These are phyloP conservation scores for Didymella pinodella DNA, from an alignment of 2,329 filamentous ascomycete species.

Conservation along the genomic window DNA sequence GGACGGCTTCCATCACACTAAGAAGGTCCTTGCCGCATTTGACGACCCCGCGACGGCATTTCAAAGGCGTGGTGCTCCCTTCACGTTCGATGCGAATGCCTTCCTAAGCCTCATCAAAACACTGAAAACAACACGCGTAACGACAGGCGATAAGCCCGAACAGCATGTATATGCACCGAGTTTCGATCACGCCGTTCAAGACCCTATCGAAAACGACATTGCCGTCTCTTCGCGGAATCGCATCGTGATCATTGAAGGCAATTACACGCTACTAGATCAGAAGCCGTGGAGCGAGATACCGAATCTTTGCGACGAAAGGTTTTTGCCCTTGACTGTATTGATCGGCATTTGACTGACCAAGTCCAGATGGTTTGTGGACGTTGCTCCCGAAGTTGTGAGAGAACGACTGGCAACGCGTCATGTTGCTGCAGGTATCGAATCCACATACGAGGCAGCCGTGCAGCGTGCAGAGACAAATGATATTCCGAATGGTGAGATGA, in stretches of 20 bases:
- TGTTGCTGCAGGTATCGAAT: conserved; percentile 36
- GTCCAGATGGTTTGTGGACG: conserved; percentile 37
- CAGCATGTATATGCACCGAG: conserved; percentile 29
- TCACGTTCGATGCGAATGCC: conserved; percentile 36
- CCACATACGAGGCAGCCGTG: conserved; percentile 29
- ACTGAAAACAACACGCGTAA: conserved; percentile 30
- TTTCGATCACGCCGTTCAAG: conserved; percentile 39
- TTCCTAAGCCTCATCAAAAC: conserved; percentile 29
- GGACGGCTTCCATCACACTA: conserved; percentile 41
- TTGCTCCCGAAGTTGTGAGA: conserved; percentile 27
- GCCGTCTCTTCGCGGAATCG: conserved; percentile 32
- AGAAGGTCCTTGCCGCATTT: conserved; percentile 29
- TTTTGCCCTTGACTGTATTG: neutral
- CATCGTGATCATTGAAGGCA: conserved; percentile 37
- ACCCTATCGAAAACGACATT: conserved; percentile 31
- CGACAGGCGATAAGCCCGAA: conserved; percentile 25
- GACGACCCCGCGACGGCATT: conserved; percentile 32
- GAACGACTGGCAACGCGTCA: conserved; percentile 33
- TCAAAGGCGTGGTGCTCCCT: conserved; percentile 36
- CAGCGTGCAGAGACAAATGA: conserved; percentile 37
- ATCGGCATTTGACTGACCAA: conserved; percentile 5
- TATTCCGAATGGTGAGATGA: conserved; percentile 36
- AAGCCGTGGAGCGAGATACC: conserved; percentile 32
- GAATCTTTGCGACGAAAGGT: conserved; percentile 30
- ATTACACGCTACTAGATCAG: conserved; percentile 37